Conservation (phyloP, 163 green algal species). For the Scenedesmus sp. region DNA sequence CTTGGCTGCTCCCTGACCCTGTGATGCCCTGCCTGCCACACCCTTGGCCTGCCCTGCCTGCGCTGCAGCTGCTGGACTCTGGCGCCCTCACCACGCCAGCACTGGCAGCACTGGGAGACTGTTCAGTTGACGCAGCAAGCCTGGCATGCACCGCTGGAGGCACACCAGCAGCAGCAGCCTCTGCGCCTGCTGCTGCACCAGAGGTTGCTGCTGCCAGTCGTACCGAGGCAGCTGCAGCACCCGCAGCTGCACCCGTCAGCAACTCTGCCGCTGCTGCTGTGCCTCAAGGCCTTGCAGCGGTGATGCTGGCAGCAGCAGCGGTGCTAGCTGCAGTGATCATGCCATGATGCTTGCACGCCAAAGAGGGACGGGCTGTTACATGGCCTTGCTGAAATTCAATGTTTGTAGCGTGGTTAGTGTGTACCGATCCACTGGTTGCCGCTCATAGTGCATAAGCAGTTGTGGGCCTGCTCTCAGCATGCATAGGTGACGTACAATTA, state of each 20-base stretch:
- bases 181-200: background rate
- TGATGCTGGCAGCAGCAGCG: background rate
- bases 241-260: background rate
- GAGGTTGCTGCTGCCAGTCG: background rate
- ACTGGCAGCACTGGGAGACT: background rate
- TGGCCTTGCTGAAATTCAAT: too few relatives aligned
- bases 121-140: background rate
- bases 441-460: too few relatives aligned
- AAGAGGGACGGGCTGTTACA: too few relatives aligned
- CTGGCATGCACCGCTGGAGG: background rate
- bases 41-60: background rate
- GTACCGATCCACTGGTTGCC: too few relatives aligned
- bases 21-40: background rate
- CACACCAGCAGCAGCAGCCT: background rate
- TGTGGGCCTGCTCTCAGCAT: too few relatives aligned
- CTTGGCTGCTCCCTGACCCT: too few relatives aligned
- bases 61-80: constrained; percentile 21
- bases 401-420: too few relatives aligned
- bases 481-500: too few relatives aligned
- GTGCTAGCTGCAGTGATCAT: background rate
- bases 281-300: background rate
- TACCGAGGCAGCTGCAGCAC: background rate
- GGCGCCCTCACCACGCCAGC: constrained; percentile 22
- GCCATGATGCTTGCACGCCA: background rate
- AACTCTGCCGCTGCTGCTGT: background rate